Evolutionary conservation across 768 basidiomycete species (phyloP).

Genomic region (Trametopsis cervina): DNA sequence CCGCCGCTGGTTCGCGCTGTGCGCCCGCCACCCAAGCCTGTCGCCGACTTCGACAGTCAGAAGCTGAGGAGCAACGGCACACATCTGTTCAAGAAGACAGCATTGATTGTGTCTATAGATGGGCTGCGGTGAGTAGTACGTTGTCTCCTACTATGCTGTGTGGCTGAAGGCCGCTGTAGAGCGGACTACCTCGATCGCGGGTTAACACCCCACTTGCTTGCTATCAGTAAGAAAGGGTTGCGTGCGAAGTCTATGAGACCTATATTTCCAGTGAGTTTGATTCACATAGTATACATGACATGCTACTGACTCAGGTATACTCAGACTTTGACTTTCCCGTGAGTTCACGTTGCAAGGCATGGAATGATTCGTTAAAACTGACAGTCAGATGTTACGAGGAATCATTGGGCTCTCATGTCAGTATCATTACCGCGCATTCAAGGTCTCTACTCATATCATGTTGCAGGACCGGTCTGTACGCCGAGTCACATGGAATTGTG

Average conservation of each 20-base stretch:
- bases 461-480: constrained; percentile 78
- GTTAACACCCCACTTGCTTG: constrained; percentile 75
- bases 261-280: constrained; percentile 68
- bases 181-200: constrained; percentile 86
- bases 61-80: constrained; percentile 70
- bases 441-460: neutral
- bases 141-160: neutral
- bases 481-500: constrained; percentile 87
- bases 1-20: constrained; percentile 2
- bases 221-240: constrained; percentile 76
- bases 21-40: neutral
- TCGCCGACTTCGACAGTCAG: constrained; percentile 29
- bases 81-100: constrained; percentile 73
- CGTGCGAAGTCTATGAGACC: constrained; percentile 83
- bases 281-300: constrained; percentile 2
- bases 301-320: constrained; percentile 5
- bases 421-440: constrained; percentile 15
- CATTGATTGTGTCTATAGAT: constrained; percentile 82
- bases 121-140: constrained; percentile 53
- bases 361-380: neutral
- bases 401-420: constrained; percentile 87
- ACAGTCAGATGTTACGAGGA: constrained; percentile 35
- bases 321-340: constrained; percentile 89
- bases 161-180: constrained; percentile 28
- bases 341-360: constrained; percentile 26